Percentiles rank a stretch among this genome's conserved stretches.
Conservation (phyloP, 768 basidiomycete species). For the Clitopilus passeckerianus region DNA sequence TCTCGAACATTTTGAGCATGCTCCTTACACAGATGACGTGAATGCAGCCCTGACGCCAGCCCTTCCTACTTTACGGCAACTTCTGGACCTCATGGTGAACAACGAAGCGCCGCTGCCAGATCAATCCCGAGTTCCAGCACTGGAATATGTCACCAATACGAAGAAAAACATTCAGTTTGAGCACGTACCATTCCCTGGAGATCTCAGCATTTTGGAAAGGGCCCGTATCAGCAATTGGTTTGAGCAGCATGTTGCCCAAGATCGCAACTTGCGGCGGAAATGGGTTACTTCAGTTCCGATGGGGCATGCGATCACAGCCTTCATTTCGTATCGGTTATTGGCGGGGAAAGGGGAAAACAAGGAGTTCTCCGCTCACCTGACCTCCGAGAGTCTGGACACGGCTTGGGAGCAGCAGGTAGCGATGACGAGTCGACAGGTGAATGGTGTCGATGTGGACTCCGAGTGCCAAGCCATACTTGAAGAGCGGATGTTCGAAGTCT, state of each 20-base stretch:
- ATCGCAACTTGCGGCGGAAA: neutral
- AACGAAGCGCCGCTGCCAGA: too few relatives aligned
- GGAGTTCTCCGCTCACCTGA: neutral
- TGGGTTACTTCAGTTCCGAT: neutral
- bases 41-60: slow-evolving; percentile 8
- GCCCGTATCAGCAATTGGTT: neutral
- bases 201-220: neutral
- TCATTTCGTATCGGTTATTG: neutral
- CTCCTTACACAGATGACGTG: slow-evolving; percentile 14
- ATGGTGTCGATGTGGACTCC: slow-evolving; percentile 15
- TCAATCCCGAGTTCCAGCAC: slow-evolving; percentile 11
- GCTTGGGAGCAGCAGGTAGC: neutral
- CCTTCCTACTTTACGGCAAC: slow-evolving; percentile 1
- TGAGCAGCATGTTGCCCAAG: neutral
- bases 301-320: neutral
- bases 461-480: slow-evolving; percentile 15
- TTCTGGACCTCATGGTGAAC: too few relatives aligned
- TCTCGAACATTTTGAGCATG: too few relatives aligned
- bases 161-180: neutral
- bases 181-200: neutral
- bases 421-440: neutral
- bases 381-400: neutral
- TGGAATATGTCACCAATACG: neutral
- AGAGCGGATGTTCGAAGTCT: slow-evolving; percentile 20
- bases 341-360: neutral